Conservation (phyloP, 2,329 filamentous ascomycete genomes). For the Xylariomycetidae sp. region DNA sequence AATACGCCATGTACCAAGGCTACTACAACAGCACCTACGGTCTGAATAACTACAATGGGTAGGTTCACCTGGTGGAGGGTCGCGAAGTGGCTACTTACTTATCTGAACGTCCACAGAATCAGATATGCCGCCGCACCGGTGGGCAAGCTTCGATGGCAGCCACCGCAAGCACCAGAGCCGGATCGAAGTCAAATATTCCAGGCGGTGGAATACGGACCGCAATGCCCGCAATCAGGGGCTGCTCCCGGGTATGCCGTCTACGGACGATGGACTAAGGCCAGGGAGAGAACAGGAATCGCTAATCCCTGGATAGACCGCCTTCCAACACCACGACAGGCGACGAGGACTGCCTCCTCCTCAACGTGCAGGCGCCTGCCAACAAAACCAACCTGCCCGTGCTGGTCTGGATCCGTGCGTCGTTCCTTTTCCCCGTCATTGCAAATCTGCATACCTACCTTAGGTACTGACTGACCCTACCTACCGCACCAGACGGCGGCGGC, state of each 20-base stretch:
- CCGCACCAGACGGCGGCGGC: conserved; percentile 36
- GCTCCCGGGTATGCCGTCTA: conserved; percentile 8
- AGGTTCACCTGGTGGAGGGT: conserved; percentile 2
- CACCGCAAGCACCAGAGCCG: conserved; percentile 27
- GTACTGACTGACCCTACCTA: background rate
- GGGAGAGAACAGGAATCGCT: conserved; percentile 6
- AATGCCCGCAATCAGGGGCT: conserved; percentile 28
- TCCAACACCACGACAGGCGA: conserved; percentile 17
- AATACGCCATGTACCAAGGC: conserved; percentile 40
- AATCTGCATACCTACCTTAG: too few relatives aligned
- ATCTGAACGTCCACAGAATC: conserved; percentile 29
- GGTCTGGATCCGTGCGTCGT: conserved; percentile 37
- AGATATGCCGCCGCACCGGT: conserved; percentile 38
- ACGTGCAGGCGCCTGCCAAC: conserved; percentile 35
- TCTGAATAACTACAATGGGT: conserved; percentile 42
- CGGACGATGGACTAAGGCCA: conserved; percentile 7
- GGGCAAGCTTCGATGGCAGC: conserved; percentile 37
- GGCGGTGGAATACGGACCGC: conserved; percentile 23
- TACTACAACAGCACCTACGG: conserved; percentile 30
- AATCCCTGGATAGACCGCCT: conserved; percentile 2
- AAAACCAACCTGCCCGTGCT: conserved; percentile 33
- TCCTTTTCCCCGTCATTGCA: too few relatives aligned
- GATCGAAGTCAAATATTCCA: conserved; percentile 25
- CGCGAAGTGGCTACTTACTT: background rate
- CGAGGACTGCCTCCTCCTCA: conserved; percentile 44